Conservation (phyloP, 805 yeast species). For the Maudiozyma barnettii region DNA sequence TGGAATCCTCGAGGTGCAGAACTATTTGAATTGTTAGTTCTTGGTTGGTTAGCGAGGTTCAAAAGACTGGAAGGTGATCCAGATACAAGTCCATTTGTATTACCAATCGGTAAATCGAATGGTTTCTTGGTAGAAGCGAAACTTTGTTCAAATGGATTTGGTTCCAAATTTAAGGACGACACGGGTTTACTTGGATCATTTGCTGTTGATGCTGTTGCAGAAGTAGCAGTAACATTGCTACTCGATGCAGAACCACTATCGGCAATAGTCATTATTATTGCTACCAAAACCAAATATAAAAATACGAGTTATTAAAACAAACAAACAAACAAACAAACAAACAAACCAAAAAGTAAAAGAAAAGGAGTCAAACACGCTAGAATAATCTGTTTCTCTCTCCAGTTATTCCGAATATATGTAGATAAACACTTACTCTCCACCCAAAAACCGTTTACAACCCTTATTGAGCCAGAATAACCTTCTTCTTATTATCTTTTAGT, state of each 20-base stretch:
- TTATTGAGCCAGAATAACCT: too few relatives aligned
- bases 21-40: not conserved
- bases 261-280: not conserved
- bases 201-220: not conserved
- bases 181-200: not conserved
- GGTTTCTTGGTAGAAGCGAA: slow-evolving; percentile 51
- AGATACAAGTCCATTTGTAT: not conserved
- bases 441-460: too few relatives aligned
- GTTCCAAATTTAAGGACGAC: slow-evolving; percentile 66
- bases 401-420: too few relatives aligned
- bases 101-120: not conserved
- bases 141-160: slow-evolving; percentile 90
- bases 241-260: not conserved
- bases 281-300: too few relatives aligned
- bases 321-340: too few relatives aligned
- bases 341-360: too few relatives aligned
- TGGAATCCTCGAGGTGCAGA: not conserved
- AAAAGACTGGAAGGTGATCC: not conserved
- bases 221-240: not conserved
- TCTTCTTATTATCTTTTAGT: too few relatives aligned
- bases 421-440: too few relatives aligned
- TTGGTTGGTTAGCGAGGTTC: not conserved
- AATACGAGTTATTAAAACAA: too few relatives aligned
- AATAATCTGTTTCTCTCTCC: too few relatives aligned
- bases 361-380: too few relatives aligned